Percentiles rank a stretch among this genome's conserved stretches.
Evolutionary conservation across 164 flowering plant genomes (phyloP).

Genomic region (Amborella trichopoda): DNA sequence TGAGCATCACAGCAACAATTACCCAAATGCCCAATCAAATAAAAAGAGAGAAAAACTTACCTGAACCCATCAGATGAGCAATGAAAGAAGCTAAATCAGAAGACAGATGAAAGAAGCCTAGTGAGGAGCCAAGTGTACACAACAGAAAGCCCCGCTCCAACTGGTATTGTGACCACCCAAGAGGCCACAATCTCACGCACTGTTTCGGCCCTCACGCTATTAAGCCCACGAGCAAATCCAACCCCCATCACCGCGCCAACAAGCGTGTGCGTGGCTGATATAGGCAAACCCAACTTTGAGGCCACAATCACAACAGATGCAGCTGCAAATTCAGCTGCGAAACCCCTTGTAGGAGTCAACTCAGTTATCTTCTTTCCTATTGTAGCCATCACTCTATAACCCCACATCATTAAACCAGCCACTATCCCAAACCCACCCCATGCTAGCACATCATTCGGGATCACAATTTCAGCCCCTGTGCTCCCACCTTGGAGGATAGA

Average conservation of each 20-base stretch:
- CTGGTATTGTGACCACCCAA: constrained; percentile 87
- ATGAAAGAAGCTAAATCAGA: too few relatives aligned
- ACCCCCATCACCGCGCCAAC: constrained; percentile 99
- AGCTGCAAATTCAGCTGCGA: constrained; percentile 99
- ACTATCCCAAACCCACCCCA: constrained; percentile 99
- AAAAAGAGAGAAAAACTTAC: too few relatives aligned
- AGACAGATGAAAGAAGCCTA: constrained; percentile 43
- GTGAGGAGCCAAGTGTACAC: constrained; percentile 74
- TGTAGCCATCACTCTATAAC: constrained; percentile 91
- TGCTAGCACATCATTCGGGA: constrained; percentile 86
- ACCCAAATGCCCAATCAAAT: too few relatives aligned
- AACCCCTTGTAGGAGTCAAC: constrained; percentile 90
- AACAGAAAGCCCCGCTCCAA: constrained; percentile 66
- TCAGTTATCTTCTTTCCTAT: constrained; percentile 98
- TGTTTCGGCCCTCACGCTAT: constrained; percentile 86
- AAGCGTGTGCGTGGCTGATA: constrained; percentile 94
- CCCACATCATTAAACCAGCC: constrained; percentile 94
- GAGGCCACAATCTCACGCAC: constrained; percentile 85
- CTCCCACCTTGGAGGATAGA: constrained; percentile 74
- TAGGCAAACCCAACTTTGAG: constrained; percentile 89
- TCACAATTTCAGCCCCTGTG: constrained; percentile 58
- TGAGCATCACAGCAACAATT: too few relatives aligned
- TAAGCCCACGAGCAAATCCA: constrained; percentile 91
- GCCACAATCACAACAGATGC: constrained; percentile 93
- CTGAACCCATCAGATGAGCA: too few relatives aligned